A percentile compares a stretch with the other conserved stretches of the same genome.
Conservation (phyloP, 2,329 filamentous ascomycete species). For the Clonostachys chloroleuca region DNA sequence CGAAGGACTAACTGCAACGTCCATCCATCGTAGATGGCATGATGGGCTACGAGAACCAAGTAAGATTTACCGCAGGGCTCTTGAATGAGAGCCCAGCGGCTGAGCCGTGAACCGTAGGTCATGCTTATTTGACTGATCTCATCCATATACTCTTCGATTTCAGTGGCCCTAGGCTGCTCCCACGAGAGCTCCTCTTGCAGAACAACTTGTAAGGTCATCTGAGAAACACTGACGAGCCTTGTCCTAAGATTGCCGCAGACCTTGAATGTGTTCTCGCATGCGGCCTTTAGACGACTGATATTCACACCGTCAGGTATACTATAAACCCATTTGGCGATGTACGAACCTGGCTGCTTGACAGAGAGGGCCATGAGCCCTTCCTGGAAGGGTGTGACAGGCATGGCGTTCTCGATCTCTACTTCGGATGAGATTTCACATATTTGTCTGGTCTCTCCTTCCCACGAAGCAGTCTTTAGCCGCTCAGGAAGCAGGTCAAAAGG, state of each 20-base stretch:
- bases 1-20: constrained; percentile 4
- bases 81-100: constrained; percentile 4
- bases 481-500: neutral
- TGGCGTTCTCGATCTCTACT: neutral
- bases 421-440: too few relatives aligned
- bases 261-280: constrained; percentile 11
- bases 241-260: constrained; percentile 5
- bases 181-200: constrained; percentile 1
- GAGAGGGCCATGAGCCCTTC: constrained; percentile 44
- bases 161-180: neutral
- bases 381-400: constrained; percentile 31
- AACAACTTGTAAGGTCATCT: constrained; percentile 1
- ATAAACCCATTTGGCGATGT: constrained; percentile 19
- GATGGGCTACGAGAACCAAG: constrained; percentile 10
- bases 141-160: neutral
- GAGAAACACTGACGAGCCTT: constrained; percentile 2
- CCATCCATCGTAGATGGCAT: constrained; percentile 11
- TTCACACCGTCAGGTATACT: constrained; percentile 9
- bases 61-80: neutral
- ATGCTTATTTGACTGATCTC: neutral
- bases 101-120: constrained; percentile 5
- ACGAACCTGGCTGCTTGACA: constrained; percentile 23
- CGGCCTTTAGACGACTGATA: constrained; percentile 11
- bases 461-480: neutral
- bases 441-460: neutral